Evolutionary conservation across 768 basidiomycete species (phyloP).

Genomic region (Tulasnella sp.): DNA sequence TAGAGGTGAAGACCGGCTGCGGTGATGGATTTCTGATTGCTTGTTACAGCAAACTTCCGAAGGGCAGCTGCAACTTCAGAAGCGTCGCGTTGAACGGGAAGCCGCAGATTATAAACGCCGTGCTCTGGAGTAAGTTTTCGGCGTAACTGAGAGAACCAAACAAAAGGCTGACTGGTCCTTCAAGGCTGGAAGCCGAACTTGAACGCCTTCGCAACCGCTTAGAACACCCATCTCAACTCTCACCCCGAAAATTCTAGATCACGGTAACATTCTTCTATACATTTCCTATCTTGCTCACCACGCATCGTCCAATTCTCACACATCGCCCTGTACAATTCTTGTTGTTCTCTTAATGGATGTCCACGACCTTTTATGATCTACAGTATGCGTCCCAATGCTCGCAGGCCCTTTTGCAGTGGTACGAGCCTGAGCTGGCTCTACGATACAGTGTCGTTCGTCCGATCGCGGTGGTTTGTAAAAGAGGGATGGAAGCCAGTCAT

Average conservation of each 20-base stretch:
- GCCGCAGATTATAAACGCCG: slow-evolving; percentile 66
- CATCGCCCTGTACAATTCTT: not conserved
- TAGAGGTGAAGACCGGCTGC: slow-evolving; percentile 21
- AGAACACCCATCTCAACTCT: slow-evolving; percentile 39
- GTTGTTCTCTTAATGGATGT: not conserved
- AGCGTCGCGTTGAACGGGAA: slow-evolving; percentile 70
- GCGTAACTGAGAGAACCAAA: not conserved
- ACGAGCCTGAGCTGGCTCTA: too few species aligned
- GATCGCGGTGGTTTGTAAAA: too few species aligned
- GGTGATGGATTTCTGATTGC: not conserved
- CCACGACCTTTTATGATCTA: not conserved
- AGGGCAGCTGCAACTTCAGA: slow-evolving; percentile 56
- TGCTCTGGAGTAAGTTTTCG: slow-evolving; percentile 48
- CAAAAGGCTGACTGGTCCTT: not conserved
- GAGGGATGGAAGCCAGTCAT: too few species aligned
- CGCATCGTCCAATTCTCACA: not conserved
- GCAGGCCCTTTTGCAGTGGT: not conserved
- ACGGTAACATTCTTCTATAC: not conserved
- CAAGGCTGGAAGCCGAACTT: slow-evolving; percentile 57
- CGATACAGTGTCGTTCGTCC: too few species aligned
- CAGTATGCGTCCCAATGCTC: not conserved
- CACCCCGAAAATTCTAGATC: not conserved
- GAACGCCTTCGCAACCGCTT: slow-evolving; percentile 51
- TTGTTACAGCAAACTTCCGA: slow-evolving; percentile 54
- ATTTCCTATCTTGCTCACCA: not conserved